Evolutionary conservation across 1,284 basidiomycete genomes (phyloP).

Genomic region (Ganoderma meredithae): DNA sequence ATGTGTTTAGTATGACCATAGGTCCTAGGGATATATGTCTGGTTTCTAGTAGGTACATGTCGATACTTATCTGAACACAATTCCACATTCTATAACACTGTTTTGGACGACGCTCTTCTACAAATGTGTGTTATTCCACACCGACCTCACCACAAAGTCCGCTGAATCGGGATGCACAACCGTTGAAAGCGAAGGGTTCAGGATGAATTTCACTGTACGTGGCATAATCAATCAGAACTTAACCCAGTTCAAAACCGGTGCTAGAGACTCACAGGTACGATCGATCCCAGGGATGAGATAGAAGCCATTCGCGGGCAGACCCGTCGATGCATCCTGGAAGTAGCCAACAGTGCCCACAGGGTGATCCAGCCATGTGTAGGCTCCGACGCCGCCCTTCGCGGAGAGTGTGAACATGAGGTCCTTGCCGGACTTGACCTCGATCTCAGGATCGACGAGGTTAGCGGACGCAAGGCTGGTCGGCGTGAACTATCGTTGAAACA

Average conservation of each 20-base stretch:
- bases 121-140: conserved; percentile 66
- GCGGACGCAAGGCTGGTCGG: conserved; percentile 56
- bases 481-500: conserved; percentile 50
- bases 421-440: conserved; percentile 44
- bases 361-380: conserved; percentile 68
- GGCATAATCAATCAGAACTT: neutral
- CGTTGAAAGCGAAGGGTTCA: conserved; percentile 48
- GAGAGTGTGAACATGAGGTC: conserved; percentile 59
- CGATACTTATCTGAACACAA: neutral
- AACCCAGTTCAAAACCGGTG: neutral
- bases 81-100: neutral
- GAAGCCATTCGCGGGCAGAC: conserved; percentile 57
- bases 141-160: conserved; percentile 60
- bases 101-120: conserved; percentile 2
- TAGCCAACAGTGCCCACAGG: conserved; percentile 60
- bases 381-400: conserved; percentile 59
- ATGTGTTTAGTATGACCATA: neutral
- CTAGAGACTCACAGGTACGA: conserved; percentile 49
- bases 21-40: neutral
- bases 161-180: conserved; percentile 47
- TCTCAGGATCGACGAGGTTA: conserved; percentile 55
- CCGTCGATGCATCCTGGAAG: conserved; percentile 54
- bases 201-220: conserved; percentile 52
- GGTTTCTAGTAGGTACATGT: neutral
- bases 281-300: conserved; percentile 59